Percentiles rank a stretch among this genome's conserved stretches.
Conservation (phyloP, 176 grass and related monocot genomes). For the Ananas comosus region DNA sequence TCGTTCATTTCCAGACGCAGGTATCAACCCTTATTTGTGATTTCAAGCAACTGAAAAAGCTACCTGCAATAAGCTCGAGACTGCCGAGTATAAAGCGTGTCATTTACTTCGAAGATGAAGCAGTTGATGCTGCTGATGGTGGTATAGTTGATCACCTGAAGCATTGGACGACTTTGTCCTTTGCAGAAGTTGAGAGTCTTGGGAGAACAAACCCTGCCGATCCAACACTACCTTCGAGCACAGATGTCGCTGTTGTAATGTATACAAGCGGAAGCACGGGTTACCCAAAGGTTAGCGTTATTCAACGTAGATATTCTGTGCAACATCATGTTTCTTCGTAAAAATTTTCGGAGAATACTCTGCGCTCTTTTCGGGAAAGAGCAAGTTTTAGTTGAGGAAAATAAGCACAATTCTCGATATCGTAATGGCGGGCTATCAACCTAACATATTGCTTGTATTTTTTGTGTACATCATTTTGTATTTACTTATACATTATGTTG, state of each 20-base stretch:
- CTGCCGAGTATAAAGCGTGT: constrained; percentile 50
- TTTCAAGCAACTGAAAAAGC: constrained; percentile 79
- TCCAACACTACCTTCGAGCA: constrained; percentile 51
- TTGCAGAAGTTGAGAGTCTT: constrained; percentile 58
- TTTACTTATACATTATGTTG: too few species aligned
- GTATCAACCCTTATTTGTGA: constrained; percentile 78
- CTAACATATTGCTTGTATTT: too few species aligned
- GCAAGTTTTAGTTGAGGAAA: too few species aligned
- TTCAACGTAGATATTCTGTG: not conserved
- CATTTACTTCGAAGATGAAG: constrained; percentile 90
- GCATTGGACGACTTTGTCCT: constrained; percentile 43
- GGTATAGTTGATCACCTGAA: constrained; percentile 39
- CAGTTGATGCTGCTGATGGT: constrained; percentile 36
- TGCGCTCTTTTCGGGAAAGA: too few species aligned
- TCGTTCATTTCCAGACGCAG: constrained; percentile 62
- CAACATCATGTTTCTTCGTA: too few species aligned
- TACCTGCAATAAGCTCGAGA: constrained; percentile 54
- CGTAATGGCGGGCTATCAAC: too few species aligned
- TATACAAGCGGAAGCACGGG: constrained; percentile 93
- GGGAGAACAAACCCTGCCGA: constrained; percentile 41
- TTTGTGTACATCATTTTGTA: too few species aligned
- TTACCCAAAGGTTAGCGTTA: constrained; percentile 58
- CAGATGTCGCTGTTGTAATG: constrained; percentile 81
- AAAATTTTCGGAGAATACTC: too few species aligned
- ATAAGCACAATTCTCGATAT: too few species aligned